phyloP scores from a whole-genome alignment of 371 early-diverging fungal species.

The Apophysomyces trapeziformis region DNA sequence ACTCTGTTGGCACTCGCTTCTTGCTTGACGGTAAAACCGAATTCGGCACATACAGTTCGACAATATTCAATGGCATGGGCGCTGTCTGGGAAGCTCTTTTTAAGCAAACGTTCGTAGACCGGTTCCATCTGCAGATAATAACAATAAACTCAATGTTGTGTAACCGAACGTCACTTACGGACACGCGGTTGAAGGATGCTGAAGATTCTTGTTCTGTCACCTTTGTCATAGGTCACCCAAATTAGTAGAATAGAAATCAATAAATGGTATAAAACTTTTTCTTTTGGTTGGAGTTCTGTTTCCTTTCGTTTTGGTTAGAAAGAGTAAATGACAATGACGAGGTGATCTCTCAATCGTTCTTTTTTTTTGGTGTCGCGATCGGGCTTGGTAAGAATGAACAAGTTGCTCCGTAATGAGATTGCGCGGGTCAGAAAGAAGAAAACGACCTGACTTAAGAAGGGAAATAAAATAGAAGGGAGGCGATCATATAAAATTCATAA shows the following conservation, averaged over 20 bases:
- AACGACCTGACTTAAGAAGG: neutral
- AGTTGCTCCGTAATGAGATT: neutral
- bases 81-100: constrained; percentile 37
- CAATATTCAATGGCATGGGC: constrained; percentile 44
- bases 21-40: constrained; percentile 52
- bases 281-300: neutral
- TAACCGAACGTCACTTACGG: constrained; percentile 6
- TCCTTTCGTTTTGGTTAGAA: neutral
- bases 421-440: constrained; percentile 4
- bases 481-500: constrained; percentile 5
- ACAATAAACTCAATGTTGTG: constrained; percentile 6
- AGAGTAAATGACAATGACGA: constrained; percentile 7
- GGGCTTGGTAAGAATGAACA: neutral
- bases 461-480: constrained; percentile 6
- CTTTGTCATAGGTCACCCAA: neutral
- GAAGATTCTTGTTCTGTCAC: constrained; percentile 6
- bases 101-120: constrained; percentile 40
- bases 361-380: neutral
- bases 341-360: neutral
- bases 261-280: no score
- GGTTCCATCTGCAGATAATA: constrained; percentile 45
- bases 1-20: constrained; percentile 53
- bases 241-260: no score
- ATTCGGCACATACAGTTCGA: constrained; percentile 41
- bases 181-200: constrained; percentile 3